Evolutionary conservation across 2,329 filamentous ascomycete genomes (phyloP), one percentile per base, ranked within the genome.

Genomic region (Sclerotinia subarctica): DNA sequence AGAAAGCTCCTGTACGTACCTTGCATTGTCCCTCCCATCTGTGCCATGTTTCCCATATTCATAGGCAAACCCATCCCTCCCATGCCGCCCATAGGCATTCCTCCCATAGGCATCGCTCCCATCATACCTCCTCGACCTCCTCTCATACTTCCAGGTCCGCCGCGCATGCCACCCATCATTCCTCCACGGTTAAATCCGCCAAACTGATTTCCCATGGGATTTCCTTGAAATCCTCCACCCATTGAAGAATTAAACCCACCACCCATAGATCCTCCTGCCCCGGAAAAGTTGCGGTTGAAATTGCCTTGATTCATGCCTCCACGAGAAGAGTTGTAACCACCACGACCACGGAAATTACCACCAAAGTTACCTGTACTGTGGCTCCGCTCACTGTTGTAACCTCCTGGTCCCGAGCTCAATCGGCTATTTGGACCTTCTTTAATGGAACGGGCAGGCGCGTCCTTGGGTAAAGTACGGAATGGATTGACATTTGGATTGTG

Each of bases 401-500:
- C 78, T 57, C 82, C 80, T 11, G 64, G 26, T 49, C 58, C 58
- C 59, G 83, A 77, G 44, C 81, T 78, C 67, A 82, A 78, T 42
- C 87, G 83, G 65, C 87, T 87, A 69, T 86, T 72, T 83, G 74
- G 74, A 54, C 83, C 81, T 54, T 89, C 86, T 76, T 92, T 89
- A 49, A 84, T 89, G 68, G 82, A 83, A 38, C 91, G 87, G 73
- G 86, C 85, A 0, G 92, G 93, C 0, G 90, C 90, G 77, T 97
- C 94, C 81, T 97, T 97, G 24, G 93, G 94, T 5, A 96, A 81
- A 0, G 93, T 97, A 72, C 91, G 90, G 85, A 96, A 98, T 0
- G 94, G 93, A 78, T 98, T 98, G 72, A 86, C 84, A 59, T 87
- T 85, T 0, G 93, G 88, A 71, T 87, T 90, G 65, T 91, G 90